Conservation (phyloP, 257 asterid genomes). For the Solanum megistacrolobum region DNA sequence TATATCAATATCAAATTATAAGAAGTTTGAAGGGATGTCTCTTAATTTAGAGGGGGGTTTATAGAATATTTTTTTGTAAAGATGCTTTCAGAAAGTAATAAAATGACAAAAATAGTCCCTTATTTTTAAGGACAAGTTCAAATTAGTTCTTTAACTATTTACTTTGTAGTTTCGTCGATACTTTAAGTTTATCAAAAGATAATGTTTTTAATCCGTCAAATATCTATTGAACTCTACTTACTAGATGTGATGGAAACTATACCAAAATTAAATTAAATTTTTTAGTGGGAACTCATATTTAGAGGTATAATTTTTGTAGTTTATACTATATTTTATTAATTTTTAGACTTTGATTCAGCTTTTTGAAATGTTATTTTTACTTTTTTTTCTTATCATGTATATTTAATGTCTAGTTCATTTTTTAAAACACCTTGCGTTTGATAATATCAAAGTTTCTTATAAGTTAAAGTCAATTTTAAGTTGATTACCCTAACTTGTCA, state of each 20-base stretch:
- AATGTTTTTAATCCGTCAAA: not conserved
- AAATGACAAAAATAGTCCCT: not conserved
- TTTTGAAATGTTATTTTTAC: no score
- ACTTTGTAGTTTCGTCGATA: not conserved
- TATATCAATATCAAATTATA: not conserved
- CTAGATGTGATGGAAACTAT: not conserved
- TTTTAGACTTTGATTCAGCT: no score
- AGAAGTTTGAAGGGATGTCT: not conserved
- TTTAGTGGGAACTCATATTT: no score
- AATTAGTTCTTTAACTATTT: not conserved
- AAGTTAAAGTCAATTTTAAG: no score
- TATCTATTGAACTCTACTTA: not conserved
- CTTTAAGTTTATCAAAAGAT: not conserved
- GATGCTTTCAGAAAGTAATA: not conserved
- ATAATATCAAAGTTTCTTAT: no score
- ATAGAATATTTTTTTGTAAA: not conserved
- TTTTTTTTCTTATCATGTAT: no score
- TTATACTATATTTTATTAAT: no score
- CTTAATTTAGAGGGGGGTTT: not conserved
- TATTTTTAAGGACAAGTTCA: not conserved
- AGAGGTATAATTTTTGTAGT: no score
- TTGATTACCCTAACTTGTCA: no score
- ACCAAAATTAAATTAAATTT: not conserved
- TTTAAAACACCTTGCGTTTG: no score
- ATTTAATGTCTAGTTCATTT: no score